phyloP scores from a whole-genome alignment of 331 rosid genomes.

The Dryas integrifolia region DNA sequence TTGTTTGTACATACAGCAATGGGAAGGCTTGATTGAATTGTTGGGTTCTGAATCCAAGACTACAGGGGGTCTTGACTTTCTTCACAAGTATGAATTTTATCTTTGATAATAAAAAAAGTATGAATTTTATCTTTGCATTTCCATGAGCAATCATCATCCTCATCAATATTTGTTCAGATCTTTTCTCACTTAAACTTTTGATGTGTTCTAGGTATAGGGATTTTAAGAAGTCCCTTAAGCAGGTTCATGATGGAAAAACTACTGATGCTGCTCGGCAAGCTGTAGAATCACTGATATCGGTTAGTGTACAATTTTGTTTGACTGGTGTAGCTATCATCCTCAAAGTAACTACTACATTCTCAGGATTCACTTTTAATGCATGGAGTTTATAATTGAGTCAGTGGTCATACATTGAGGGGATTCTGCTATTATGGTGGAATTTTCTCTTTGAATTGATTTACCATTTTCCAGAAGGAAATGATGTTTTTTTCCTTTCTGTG shows the following conservation, averaged over 20 bases:
- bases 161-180: constrained; percentile 15
- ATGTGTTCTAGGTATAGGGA: constrained; percentile 71
- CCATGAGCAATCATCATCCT: constrained; percentile 5
- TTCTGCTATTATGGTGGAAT: neutral
- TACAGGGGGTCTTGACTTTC: constrained; percentile 88
- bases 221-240: constrained; percentile 82
- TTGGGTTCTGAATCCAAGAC: constrained; percentile 86
- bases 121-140: constrained; percentile 16
- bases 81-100: constrained; percentile 69
- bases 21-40: constrained; percentile 94
- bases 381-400: neutral
- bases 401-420: neutral
- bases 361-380: neutral
- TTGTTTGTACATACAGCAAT: constrained; percentile 55
- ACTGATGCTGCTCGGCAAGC: constrained; percentile 72
- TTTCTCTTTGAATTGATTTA: neutral
- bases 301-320: constrained; percentile 23
- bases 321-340: constrained; percentile 9
- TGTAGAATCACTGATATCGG: constrained; percentile 72
- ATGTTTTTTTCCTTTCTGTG: neutral
- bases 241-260: constrained; percentile 55
- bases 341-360: neutral
- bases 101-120: constrained; percentile 41
- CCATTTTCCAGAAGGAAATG: neutral
- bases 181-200: constrained; percentile 24